A percentile compares a stretch with the other conserved stretches of the same genome.
Evolutionary conservation across 805 yeast species (phyloP).

Genomic region (Kazachstania psychrophila): DNA sequence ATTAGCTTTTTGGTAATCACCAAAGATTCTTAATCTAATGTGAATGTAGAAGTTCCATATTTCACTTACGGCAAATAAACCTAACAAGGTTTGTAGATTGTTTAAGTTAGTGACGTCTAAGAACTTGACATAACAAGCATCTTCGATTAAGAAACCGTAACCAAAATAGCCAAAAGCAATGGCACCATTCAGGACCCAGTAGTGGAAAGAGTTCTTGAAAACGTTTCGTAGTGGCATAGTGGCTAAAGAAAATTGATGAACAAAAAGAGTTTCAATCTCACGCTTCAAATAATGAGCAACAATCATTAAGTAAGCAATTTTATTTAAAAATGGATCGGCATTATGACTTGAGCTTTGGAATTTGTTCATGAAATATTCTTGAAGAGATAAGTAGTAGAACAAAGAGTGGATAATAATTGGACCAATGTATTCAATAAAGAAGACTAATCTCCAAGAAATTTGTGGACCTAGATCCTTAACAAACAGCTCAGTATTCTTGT

Average conservation of each 20-base stretch:
- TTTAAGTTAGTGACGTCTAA: conserved; percentile 13
- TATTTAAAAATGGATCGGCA: conserved; percentile 22
- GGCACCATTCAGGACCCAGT: conserved; percentile 84
- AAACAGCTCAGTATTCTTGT: conserved; percentile 37
- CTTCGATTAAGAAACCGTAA: conserved; percentile 35
- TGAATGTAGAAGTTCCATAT: conserved; percentile 67
- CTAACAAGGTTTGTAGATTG: conserved; percentile 29
- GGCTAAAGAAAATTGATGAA: conserved; percentile 76
- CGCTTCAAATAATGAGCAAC: conserved; percentile 77
- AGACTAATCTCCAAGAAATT: conserved; percentile 87
- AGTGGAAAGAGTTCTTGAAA: conserved; percentile 83
- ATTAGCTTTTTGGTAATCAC: conserved; percentile 29
- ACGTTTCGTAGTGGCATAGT: conserved; percentile 89
- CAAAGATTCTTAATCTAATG: conserved; percentile 47
- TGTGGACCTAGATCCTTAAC: conserved; percentile 92
- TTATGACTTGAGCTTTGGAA: conserved; percentile 6
- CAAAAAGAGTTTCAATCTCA: conserved; percentile 75
- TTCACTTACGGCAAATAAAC: conserved; percentile 52
- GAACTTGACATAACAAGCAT: conserved; percentile 10
- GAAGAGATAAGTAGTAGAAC: conserved; percentile 38
- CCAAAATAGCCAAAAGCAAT: conserved; percentile 41
- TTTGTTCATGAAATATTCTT: conserved; percentile 8
- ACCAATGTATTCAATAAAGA: conserved; percentile 77
- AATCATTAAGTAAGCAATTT: conserved; percentile 37
- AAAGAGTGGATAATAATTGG: conserved; percentile 76